Evolutionary conservation across 2,329 filamentous ascomycete species (phyloP).

Genomic region (Onygenales sp.): DNA sequence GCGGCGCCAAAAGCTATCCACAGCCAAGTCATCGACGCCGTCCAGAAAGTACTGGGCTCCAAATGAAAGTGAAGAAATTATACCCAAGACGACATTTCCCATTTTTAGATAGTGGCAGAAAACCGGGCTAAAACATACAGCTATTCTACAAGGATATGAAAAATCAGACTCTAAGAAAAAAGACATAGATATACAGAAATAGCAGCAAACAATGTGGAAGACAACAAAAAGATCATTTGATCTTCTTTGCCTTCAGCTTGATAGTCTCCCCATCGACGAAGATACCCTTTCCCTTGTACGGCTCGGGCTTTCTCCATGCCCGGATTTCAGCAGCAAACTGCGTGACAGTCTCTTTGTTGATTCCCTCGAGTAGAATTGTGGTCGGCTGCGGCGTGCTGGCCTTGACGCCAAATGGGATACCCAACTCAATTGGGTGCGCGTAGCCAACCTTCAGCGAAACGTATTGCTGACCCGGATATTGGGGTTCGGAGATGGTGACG

Average conservation of each 20-base stretch:
- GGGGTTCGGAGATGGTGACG: conserved; percentile 49
- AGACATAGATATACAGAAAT: conserved; percentile 7
- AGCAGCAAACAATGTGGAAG: neutral
- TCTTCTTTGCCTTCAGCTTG: conserved; percentile 96
- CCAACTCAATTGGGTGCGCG: conserved; percentile 88
- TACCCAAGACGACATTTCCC: neutral
- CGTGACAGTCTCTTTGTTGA: conserved; percentile 77
- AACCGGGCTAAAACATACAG: conserved; percentile 8
- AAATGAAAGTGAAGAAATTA: conserved; percentile 22
- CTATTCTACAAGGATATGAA: conserved; percentile 11
- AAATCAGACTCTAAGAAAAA: conserved; percentile 1
- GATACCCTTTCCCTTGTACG: conserved; percentile 99
- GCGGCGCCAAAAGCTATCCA: conserved; percentile 75
- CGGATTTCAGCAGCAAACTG: conserved; percentile 84
- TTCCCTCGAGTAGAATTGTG: conserved; percentile 78
- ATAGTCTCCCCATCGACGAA: conserved; percentile 98
- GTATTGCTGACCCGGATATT: conserved; percentile 76
- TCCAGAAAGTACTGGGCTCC: conserved; percentile 63
- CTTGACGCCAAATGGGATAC: conserved; percentile 70
- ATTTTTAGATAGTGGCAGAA: neutral
- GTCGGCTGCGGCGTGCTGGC: conserved; percentile 87
- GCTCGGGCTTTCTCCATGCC: conserved; percentile 83
- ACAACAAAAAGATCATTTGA: conserved; percentile 52
- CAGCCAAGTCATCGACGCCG: conserved; percentile 64
- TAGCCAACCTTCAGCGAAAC: conserved; percentile 92